A percentile compares a stretch with the other conserved stretches of the same genome.
phyloP scores from a whole-genome alignment of 2,329 filamentous ascomycete genomes.

The Pseudogymnoascus verrucosus region DNA sequence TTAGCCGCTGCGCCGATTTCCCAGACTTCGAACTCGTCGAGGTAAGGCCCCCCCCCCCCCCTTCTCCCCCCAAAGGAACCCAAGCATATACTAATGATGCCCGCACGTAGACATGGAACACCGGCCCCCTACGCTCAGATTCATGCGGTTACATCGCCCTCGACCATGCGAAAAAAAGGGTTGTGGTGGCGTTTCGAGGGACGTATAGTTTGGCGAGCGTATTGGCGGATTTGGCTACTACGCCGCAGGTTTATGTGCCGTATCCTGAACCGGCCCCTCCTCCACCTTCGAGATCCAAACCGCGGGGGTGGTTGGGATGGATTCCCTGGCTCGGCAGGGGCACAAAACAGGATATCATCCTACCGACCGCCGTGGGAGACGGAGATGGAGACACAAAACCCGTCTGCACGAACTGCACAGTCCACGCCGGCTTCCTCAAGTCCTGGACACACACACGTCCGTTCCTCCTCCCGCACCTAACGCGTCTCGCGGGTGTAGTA shows the following conservation, averaged over 20 bases:
- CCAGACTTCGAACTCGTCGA: constrained; percentile 68
- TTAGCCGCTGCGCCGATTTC: constrained; percentile 79
- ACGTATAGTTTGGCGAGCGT: constrained; percentile 93
- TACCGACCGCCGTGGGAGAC: neutral
- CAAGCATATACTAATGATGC: too few species aligned
- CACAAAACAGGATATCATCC: neutral
- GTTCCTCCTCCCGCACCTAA: constrained; percentile 60
- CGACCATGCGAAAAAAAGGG: constrained; percentile 54
- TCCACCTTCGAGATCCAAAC: neutral
- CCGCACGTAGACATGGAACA: constrained; percentile 66
- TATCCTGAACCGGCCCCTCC: constrained; percentile 53
- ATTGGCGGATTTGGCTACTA: constrained; percentile 78
- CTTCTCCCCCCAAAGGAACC: too few species aligned
- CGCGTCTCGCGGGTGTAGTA: constrained; percentile 49
- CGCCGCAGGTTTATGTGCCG: constrained; percentile 84
- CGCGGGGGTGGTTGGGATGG: neutral
- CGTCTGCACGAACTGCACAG: constrained; percentile 77
- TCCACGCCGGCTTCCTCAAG: constrained; percentile 81
- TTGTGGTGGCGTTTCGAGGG: constrained; percentile 85
- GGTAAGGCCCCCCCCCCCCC: constrained; percentile 27
- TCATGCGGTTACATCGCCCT: constrained; percentile 90
- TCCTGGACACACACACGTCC: constrained; percentile 73
- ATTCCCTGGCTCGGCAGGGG: neutral
- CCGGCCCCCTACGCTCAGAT: constrained; percentile 76
- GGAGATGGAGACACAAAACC: constrained; percentile 24